These are phyloP conservation scores for Hyaloraphidium curvatum DNA, from an alignment of 192 early-diverging fungal species.

Conservation along the genomic window DNA sequence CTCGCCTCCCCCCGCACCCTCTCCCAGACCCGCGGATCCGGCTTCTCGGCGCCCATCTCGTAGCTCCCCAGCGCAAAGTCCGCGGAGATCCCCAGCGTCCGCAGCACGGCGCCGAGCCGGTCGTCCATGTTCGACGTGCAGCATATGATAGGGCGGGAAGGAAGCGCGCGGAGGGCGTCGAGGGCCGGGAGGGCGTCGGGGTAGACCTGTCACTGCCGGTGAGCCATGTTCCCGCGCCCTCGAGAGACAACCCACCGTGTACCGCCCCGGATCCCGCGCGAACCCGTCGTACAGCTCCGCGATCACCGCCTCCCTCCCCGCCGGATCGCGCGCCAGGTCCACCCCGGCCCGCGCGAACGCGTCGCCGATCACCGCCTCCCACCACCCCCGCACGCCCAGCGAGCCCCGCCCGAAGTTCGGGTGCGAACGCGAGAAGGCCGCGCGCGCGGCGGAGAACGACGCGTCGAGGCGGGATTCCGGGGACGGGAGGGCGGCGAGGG, in stretches of 20 bases:
- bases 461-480: background rate
- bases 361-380: background rate
- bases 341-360: background rate
- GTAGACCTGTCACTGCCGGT: background rate
- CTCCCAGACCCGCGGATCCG: background rate
- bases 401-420: background rate
- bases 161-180: background rate
- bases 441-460: background rate
- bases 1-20: no score
- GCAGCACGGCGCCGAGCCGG: background rate
- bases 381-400: background rate
- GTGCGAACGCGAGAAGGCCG: background rate
- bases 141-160: background rate
- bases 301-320: background rate
- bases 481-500: background rate
- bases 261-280: background rate
- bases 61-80: constrained; percentile 4
- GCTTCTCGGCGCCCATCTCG: background rate
- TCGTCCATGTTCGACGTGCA: background rate
- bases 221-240: background rate
- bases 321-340: background rate
- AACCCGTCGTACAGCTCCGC: background rate
- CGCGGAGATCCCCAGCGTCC: background rate
- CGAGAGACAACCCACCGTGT: background rate
- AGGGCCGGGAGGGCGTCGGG: background rate